Base-by-base conservation (phyloP, 2,329 filamentous ascomycete species). In the Mariannaea sp. region DNA sequence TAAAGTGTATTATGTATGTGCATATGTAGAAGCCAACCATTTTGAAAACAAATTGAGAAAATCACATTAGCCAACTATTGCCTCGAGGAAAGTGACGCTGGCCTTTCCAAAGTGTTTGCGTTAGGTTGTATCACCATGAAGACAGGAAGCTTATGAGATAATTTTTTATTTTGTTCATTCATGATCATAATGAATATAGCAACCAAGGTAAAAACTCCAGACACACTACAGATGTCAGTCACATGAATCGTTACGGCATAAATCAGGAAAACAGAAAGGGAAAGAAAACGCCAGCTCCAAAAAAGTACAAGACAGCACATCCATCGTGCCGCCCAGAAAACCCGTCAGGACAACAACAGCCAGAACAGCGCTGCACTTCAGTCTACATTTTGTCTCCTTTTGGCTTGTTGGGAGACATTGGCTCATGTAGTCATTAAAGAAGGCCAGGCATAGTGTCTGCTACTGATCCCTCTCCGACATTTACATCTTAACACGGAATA, bases 401-500 rank as follows among this genome's bases (percentile, higher is more conserved):
- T n/a, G n/a, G n/a, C n/a, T n/a, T n/a, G n/a, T n/a, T n/a, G n/a
- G n/a, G n/a, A n/a, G n/a, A 29, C 26, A 29, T 29, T 29, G 26
- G 26, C 26, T n/a, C n/a, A n/a, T n/a, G n/a, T n/a, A n/a, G n/a
- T n/a, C n/a, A n/a, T n/a, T 32, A 32, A 32, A 32, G 9, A n/a
- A 13, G 13, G 13, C 5, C 7, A 4, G 9, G 5, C 29, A 12
- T 12, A 6, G 10, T 32, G 29, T 32, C 29, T 32, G 29, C 13
- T 32, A 32, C 9, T n/a, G 29, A 5, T 5, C 29, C 10, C 13
- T n/a, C 13, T 32, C 29, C 7, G 13, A 5, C 29, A n/a, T 32
- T 40, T 68, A 70, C 73, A 83, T 80, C 65, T 78, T 79, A 41
- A 89, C 82, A 5, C 83, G 80, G 65, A 90, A 80, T 4, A 91